Conservation (phyloP, 441 rosid genomes). For the Daphne laureola region DNA sequence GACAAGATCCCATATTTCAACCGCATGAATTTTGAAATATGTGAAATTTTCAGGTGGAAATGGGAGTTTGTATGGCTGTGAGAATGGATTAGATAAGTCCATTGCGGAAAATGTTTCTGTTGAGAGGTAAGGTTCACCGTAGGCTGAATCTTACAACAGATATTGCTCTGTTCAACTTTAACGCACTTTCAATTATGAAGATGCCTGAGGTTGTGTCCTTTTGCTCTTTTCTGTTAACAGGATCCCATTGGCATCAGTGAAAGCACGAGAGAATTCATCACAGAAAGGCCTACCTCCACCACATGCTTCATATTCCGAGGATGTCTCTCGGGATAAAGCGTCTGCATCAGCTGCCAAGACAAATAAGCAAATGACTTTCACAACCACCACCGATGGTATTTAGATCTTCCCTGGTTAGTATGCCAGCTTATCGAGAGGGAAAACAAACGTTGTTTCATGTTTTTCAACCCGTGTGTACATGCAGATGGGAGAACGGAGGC, state of each 20-base stretch:
- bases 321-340: slow-evolving; percentile 17
- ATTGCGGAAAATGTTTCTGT: slow-evolving; percentile 16
- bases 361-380: slow-evolving; percentile 18
- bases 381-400: slow-evolving; percentile 25
- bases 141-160: background rate
- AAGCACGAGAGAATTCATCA: slow-evolving; percentile 25
- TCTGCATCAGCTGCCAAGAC: slow-evolving; percentile 17
- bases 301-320: slow-evolving; percentile 22
- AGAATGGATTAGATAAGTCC: slow-evolving; percentile 19
- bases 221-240: slow-evolving; percentile 12
- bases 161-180: no score
- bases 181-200: no score
- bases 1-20: background rate
- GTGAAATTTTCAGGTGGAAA: slow-evolving; percentile 24
- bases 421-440: background rate
- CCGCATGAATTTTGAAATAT: slow-evolving; percentile 3
- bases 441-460: background rate
- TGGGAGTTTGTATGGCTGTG: slow-evolving; percentile 16
- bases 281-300: slow-evolving; percentile 26
- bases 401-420: background rate
- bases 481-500: slow-evolving; percentile 19
- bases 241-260: slow-evolving; percentile 16
- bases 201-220: background rate
- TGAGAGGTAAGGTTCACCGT: slow-evolving; percentile 14
- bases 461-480: slow-evolving; percentile 5